Percentiles rank a stretch among this genome's conserved stretches.
Conservation (phyloP, 192 early-diverging fungal genomes). For the Linnemannia schmuckeri region DNA sequence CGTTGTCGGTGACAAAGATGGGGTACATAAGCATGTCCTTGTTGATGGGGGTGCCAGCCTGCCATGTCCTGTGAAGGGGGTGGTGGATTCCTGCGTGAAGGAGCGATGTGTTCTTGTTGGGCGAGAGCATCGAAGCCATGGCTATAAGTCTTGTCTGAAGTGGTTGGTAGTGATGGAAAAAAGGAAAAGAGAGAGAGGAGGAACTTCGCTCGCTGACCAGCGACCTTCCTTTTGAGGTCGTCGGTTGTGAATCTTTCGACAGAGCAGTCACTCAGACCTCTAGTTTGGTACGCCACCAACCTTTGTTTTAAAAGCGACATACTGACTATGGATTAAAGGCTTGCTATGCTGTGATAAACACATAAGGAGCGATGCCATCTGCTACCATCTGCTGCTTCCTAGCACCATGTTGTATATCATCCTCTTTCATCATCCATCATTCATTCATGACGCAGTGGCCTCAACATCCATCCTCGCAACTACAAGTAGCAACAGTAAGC, state of each 20-base stretch:
- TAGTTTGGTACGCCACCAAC: too few relatives aligned
- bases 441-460: background rate
- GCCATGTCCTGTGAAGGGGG: slow-evolving; percentile 84
- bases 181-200: background rate
- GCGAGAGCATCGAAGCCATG: slow-evolving; percentile 35
- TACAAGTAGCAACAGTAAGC: background rate
- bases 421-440: background rate
- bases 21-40: slow-evolving; percentile 91
- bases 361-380: too few relatives aligned
- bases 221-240: too few relatives aligned
- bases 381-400: background rate
- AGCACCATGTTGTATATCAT: background rate
- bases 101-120: slow-evolving; percentile 69
- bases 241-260: too few relatives aligned
- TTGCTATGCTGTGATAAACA: too few relatives aligned
- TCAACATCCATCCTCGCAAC: background rate
- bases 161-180: background rate
- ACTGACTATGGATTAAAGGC: too few relatives aligned
- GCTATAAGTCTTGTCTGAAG: slow-evolving; percentile 1
- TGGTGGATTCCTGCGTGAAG: slow-evolving; percentile 93
- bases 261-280: too few relatives aligned
- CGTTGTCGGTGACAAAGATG: slow-evolving; percentile 91
- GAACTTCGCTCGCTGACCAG: too few relatives aligned
- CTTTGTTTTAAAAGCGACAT: too few relatives aligned
- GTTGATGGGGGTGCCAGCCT: slow-evolving; percentile 76